phyloP scores from a whole-genome alignment of 2,329 filamentous ascomycete genomes.

The Rhynchosporium agropyri region DNA sequence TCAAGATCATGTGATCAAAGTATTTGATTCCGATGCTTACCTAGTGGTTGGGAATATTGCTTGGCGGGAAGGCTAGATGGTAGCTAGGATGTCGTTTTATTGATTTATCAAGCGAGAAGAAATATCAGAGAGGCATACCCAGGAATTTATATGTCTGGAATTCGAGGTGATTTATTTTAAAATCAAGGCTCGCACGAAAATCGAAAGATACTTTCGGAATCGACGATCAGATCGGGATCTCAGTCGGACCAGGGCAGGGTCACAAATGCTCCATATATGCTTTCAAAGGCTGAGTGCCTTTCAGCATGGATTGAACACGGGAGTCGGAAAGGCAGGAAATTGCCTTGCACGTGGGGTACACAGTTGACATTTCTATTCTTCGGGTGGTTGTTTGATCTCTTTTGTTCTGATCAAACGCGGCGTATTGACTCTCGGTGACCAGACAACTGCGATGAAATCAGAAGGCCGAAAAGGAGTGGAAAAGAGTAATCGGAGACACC shows the following conservation, averaged over 20 bases:
- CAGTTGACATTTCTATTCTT: neutral
- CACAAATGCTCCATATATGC: neutral
- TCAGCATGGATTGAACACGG: neutral
- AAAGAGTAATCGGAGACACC: constrained; percentile 1
- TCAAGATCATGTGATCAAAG: too few species aligned
- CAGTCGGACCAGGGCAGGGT: constrained; percentile 11
- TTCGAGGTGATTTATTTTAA: too few species aligned
- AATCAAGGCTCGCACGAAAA: too few species aligned
- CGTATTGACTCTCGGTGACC: neutral
- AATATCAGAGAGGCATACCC: too few species aligned
- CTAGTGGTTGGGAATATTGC: too few species aligned
- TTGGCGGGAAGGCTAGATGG: too few species aligned
- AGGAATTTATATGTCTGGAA: too few species aligned
- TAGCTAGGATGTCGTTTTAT: too few species aligned
- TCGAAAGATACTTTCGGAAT: neutral
- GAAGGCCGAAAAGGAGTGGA: neutral
- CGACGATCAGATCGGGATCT: constrained; percentile 6
- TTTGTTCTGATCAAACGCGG: neutral
- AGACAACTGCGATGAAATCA: neutral
- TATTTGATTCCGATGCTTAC: too few species aligned
- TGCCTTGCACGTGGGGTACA: constrained; percentile 2
- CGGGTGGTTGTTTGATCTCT: neutral
- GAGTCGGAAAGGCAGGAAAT: constrained; percentile 1
- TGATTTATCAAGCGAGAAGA: too few species aligned
- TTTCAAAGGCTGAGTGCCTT: neutral